These are phyloP conservation scores for Bullera alba DNA, from an alignment of 768 basidiomycete genomes.

Conservation along the genomic window DNA sequence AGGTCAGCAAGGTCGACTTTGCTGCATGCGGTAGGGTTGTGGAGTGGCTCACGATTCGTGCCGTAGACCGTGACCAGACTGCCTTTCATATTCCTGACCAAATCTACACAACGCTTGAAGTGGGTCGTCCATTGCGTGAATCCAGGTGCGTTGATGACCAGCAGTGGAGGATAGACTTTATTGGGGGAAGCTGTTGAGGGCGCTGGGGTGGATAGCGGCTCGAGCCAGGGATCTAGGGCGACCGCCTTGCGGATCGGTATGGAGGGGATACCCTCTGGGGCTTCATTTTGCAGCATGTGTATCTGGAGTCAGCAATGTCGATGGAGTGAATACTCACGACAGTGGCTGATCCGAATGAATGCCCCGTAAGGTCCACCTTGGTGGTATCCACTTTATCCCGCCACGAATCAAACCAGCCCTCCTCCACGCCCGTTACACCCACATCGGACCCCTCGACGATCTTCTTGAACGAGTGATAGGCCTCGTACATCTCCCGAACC, in stretches of 20 bases:
- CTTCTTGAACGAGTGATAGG: slow-evolving; percentile 56
- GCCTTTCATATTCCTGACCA: slow-evolving; percentile 48
- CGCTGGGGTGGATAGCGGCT: slow-evolving; percentile 58
- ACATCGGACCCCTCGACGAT: slow-evolving; percentile 49
- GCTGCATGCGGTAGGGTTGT: background rate
- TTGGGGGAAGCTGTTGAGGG: slow-evolving; percentile 3
- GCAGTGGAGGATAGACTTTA: slow-evolving; percentile 44
- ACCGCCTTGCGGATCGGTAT: slow-evolving; percentile 59
- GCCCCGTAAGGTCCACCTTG: slow-evolving; percentile 51
- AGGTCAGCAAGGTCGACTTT: background rate
- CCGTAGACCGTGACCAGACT: slow-evolving; percentile 30
- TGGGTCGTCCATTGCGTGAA: slow-evolving; percentile 77
- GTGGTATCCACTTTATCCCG: slow-evolving; percentile 40
- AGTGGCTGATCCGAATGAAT: slow-evolving; percentile 57
- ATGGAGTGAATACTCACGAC: slow-evolving; percentile 47
- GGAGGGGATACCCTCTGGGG: slow-evolving; percentile 25
- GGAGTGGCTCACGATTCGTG: slow-evolving; percentile 28
- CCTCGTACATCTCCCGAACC: slow-evolving; percentile 60
- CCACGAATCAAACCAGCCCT: slow-evolving; percentile 42
- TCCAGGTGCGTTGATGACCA: slow-evolving; percentile 68
- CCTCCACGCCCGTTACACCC: background rate
- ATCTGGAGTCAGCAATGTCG: background rate
- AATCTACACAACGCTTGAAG: slow-evolving; percentile 55
- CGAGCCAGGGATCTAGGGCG: slow-evolving; percentile 77
- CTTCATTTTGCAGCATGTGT: slow-evolving; percentile 9